Conservation (phyloP, 2,329 filamentous ascomycete genomes). For the Fusarium xyrophilum region DNA sequence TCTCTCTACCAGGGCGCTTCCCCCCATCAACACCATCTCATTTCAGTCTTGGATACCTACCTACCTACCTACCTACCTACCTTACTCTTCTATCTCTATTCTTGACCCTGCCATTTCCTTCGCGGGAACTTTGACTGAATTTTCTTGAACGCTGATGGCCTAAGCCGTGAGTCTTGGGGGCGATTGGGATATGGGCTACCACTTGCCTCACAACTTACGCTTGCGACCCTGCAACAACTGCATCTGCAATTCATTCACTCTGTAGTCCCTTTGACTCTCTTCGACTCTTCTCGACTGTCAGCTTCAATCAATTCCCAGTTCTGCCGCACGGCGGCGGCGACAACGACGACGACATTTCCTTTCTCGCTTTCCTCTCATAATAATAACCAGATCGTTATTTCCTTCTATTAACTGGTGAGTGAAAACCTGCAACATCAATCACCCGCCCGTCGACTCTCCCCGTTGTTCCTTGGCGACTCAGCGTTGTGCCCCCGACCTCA, state of each 20-base stretch:
- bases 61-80: background rate
- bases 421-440: conserved; percentile 2
- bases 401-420: conserved; percentile 32
- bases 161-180: conserved; percentile 45
- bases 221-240: conserved; percentile 41
- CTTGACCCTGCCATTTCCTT: conserved; percentile 16
- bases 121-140: conserved; percentile 11
- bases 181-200: conserved; percentile 51
- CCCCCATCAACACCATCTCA: conserved; percentile 32
- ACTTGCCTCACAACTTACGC: conserved; percentile 45
- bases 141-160: conserved; percentile 44
- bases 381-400: conserved; percentile 13
- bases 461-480: conserved; percentile 5
- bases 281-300: conserved; percentile 31
- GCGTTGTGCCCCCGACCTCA: conserved; percentile 8
- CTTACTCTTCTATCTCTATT: conserved; percentile 26
- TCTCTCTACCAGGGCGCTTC: conserved; percentile 16
- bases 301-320: conserved; percentile 18
- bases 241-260: conserved; percentile 32
- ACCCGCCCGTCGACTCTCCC: conserved; percentile 1
- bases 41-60: conserved; percentile 25
- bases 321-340: conserved; percentile 29
- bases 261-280: conserved; percentile 34
- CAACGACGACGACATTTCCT: conserved; percentile 2
- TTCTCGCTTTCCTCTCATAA: background rate